Conservation (phyloP, 2,329 filamentous ascomycete species). For the Fusarium drepaniforme region DNA sequence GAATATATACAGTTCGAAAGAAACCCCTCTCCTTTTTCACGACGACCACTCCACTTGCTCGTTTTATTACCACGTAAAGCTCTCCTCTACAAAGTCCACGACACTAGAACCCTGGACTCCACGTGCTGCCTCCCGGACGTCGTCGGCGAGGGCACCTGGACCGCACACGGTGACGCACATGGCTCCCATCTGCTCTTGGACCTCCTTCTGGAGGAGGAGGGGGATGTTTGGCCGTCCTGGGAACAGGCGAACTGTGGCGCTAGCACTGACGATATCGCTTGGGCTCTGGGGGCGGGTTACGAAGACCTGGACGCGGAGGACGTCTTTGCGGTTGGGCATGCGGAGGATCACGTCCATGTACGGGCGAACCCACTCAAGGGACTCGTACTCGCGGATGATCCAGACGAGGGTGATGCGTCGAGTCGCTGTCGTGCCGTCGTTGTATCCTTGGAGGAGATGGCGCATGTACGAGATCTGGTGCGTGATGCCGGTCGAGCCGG, state of each 20-base stretch:
- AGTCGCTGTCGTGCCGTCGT: slow-evolving; percentile 80
- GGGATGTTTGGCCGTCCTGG: slow-evolving; percentile 88
- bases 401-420: slow-evolving; percentile 87
- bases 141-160: slow-evolving; percentile 79
- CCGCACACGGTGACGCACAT: slow-evolving; percentile 90
- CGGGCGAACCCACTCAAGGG: slow-evolving; percentile 92
- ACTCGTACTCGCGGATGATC: slow-evolving; percentile 90
- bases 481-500: slow-evolving; percentile 93
- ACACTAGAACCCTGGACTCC: slow-evolving; percentile 72
- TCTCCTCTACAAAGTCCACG: slow-evolving; percentile 83
- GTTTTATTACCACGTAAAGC: slow-evolving; percentile 71
- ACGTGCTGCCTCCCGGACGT: slow-evolving; percentile 77
- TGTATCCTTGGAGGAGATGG: slow-evolving; percentile 78
- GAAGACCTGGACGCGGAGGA: slow-evolving; percentile 89
- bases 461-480: slow-evolving; percentile 92
- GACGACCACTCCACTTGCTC: slow-evolving; percentile 11
- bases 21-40: slow-evolving; percentile 27
- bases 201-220: slow-evolving; percentile 84
- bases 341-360: slow-evolving; percentile 83
- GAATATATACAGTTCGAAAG: slow-evolving; percentile 48
- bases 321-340: slow-evolving; percentile 83
- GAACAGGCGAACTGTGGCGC: slow-evolving; percentile 89
- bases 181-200: slow-evolving; percentile 84
- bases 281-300: slow-evolving; percentile 88
- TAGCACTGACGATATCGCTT: slow-evolving; percentile 83